Evolutionary conservation across 2,329 filamentous ascomycete genomes (phyloP).

Genomic region (Claviceps quebecensis): DNA sequence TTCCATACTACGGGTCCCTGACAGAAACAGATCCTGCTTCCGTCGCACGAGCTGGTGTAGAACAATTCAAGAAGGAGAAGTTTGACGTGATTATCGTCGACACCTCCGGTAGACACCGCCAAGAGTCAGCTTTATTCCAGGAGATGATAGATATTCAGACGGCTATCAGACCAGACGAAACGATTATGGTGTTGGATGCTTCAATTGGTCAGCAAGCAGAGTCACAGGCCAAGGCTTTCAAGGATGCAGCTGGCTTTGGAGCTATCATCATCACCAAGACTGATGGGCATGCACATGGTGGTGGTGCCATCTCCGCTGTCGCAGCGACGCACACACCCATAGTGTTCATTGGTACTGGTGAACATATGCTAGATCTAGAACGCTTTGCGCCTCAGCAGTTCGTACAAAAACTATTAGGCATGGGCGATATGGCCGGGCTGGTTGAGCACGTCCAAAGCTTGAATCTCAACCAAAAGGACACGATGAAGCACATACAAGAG

Average conservation of each 20-base stretch:
- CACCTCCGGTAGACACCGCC: slow-evolving; percentile 86
- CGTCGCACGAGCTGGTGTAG: slow-evolving; percentile 88
- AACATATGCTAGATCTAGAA: slow-evolving; percentile 92
- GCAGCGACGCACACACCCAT: slow-evolving; percentile 94
- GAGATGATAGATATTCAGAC: slow-evolving; percentile 96
- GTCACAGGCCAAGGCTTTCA: slow-evolving; percentile 89
- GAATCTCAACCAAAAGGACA: slow-evolving; percentile 94
- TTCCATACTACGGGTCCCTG: slow-evolving; percentile 92
- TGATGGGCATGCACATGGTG: slow-evolving; percentile 86
- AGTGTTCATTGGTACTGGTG: slow-evolving; percentile 93
- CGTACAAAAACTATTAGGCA: slow-evolving; percentile 83
- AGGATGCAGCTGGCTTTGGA: slow-evolving; percentile 90
- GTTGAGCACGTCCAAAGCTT: slow-evolving; percentile 94
- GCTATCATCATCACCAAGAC: slow-evolving; percentile 99
- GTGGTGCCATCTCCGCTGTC: slow-evolving; percentile 94
- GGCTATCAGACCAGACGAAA: slow-evolving; percentile 85
- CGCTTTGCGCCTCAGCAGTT: slow-evolving; percentile 87
- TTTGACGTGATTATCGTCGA: slow-evolving; percentile 99
- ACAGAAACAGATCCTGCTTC: slow-evolving; percentile 93
- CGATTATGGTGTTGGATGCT: slow-evolving; percentile 94
- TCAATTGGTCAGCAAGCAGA: slow-evolving; percentile 95
- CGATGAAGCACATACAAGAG: slow-evolving; percentile 96
- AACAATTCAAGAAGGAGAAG: slow-evolving; percentile 96
- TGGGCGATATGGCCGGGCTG: slow-evolving; percentile 91
- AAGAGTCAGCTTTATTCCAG: slow-evolving; percentile 87